phyloP scores from a whole-genome alignment of 176 grass and related monocot species.

The Avena insularis region DNA sequence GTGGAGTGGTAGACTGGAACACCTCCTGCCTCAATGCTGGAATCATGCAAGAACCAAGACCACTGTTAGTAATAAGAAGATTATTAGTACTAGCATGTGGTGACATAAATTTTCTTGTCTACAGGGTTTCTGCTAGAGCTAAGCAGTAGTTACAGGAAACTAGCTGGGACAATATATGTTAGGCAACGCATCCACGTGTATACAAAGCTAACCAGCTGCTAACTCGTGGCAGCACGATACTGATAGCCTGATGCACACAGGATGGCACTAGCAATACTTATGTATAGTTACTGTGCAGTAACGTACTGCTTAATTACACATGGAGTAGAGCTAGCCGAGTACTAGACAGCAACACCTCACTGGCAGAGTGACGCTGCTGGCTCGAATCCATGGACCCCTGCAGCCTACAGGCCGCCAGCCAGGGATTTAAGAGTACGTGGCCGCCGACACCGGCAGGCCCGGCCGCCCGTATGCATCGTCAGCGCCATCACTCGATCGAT shows the following conservation, averaged over 20 bases:
- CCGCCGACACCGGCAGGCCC: not conserved
- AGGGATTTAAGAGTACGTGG: not conserved
- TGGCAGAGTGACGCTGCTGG: not conserved
- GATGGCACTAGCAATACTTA: not conserved
- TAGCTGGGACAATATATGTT: not conserved
- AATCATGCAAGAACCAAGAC: not conserved
- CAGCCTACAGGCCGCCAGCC: not conserved
- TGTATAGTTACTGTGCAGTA: not conserved
- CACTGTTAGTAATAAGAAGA: not conserved
- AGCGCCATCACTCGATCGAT: not conserved
- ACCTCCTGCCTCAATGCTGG: constrained; percentile 11
- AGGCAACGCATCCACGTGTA: not conserved
- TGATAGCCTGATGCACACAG: not conserved
- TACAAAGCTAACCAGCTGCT: no score
- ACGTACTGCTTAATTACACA: not conserved
- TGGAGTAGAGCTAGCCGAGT: not conserved
- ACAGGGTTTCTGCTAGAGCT: not conserved
- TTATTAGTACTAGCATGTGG: not conserved
- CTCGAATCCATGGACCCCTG: not conserved
- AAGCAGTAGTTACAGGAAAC: not conserved
- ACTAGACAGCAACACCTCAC: not conserved
- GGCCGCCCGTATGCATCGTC: not conserved
- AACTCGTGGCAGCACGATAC: not conserved
- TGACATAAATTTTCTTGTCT: not conserved
- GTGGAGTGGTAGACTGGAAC: constrained; percentile 41